phyloP scores from a whole-genome alignment of 306 rosid genomes.

The Prunus mume region DNA sequence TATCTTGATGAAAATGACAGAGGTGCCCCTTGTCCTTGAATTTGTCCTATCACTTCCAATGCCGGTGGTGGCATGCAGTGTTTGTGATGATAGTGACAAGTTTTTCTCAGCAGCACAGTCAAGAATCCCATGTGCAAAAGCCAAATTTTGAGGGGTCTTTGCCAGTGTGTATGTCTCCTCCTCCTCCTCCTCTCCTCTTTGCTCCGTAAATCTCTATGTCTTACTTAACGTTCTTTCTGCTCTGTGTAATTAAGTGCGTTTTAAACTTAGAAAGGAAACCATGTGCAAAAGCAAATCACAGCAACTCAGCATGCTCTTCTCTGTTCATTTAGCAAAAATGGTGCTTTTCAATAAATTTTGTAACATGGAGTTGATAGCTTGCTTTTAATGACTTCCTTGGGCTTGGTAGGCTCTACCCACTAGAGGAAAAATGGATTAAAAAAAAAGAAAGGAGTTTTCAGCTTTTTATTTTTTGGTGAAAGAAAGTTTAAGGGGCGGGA shows the following conservation, averaged over 20 bases:
- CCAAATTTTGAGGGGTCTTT: constrained; percentile 51
- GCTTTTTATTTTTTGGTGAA: too few species aligned
- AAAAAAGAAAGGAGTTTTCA: too few species aligned
- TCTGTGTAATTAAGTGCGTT: neutral
- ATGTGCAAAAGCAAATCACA: constrained; percentile 12
- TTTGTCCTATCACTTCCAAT: neutral
- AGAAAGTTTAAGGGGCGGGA: too few species aligned
- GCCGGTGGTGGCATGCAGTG: constrained; percentile 39
- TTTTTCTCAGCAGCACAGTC: constrained; percentile 21
- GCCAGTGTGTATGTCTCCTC: constrained; percentile 22
- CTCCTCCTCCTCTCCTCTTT: too few species aligned
- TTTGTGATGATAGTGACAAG: constrained; percentile 55
- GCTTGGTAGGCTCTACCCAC: neutral
- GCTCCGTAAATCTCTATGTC: neutral
- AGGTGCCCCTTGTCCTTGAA: constrained; percentile 32
- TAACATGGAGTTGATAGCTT: constrained; percentile 9
- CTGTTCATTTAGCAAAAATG: too few species aligned
- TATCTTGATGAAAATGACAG: constrained; percentile 64
- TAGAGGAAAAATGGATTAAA: too few species aligned
- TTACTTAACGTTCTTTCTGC: constrained; percentile 1
- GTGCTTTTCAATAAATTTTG: constrained; percentile 7
- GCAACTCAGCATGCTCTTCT: constrained; percentile 11
- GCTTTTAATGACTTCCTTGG: neutral
- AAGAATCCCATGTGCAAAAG: constrained; percentile 82
- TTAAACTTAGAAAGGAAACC: neutral